Conservation (phyloP, 495 filamentous ascomycete species). For the Tuber microsphaerosporum region DNA sequence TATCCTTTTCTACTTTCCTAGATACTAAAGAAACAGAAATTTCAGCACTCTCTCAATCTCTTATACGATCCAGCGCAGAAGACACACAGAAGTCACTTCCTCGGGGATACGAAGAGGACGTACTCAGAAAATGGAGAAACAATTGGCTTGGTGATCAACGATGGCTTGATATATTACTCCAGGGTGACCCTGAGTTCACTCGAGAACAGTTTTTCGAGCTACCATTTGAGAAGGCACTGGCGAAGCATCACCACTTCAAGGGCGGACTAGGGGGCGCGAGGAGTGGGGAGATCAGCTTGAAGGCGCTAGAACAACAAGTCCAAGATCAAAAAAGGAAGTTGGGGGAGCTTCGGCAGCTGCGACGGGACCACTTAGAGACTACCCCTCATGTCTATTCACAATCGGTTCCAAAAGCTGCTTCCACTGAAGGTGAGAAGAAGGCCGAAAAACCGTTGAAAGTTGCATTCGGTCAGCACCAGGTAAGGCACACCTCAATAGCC, state of each 20-base stretch:
- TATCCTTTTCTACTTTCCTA: constrained; percentile 32
- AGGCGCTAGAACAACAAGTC: constrained; percentile 36
- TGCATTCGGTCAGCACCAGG: constrained; percentile 28
- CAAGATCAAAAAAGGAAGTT: constrained; percentile 36
- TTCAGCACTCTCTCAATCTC: constrained; percentile 12
- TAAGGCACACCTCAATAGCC: constrained; percentile 1
- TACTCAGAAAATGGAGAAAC: constrained; percentile 37
- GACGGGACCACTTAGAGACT: constrained; percentile 10
- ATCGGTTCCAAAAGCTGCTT: not conserved
- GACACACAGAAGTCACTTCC: constrained; percentile 13
- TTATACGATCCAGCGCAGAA: not conserved
- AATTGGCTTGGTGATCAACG: constrained; percentile 40
- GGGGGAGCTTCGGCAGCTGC: constrained; percentile 26
- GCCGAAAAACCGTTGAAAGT: constrained; percentile 11
- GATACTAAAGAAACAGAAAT: constrained; percentile 32
- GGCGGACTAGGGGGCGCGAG: constrained; percentile 15
- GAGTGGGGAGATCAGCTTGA: constrained; percentile 29
- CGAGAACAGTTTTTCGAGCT: constrained; percentile 38
- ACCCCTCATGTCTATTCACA: not conserved
- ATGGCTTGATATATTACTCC: constrained; percentile 40
- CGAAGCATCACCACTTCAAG: constrained; percentile 36
- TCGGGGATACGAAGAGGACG: constrained; percentile 33
- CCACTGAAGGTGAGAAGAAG: not conserved
- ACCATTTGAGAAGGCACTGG: constrained; percentile 35
- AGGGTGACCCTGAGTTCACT: constrained; percentile 34